phyloP scores from a whole-genome alignment of 108 stramenopile species.

The Asterionellopsis glacialis region DNA sequence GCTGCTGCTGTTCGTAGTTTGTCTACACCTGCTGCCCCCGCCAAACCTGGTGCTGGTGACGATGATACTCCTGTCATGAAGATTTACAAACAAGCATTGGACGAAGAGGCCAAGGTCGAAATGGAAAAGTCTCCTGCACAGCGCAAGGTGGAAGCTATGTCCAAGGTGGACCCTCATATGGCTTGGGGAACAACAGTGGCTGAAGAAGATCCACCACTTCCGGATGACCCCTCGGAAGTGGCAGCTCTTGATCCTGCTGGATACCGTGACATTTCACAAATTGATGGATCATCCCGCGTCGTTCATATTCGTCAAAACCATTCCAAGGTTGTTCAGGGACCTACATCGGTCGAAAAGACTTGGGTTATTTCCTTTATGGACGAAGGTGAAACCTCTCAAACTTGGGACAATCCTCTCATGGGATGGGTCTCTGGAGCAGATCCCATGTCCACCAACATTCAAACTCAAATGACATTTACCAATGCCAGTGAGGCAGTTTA shows the following conservation, averaged over 20 bases:
- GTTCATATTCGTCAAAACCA: slow-evolving; percentile 72
- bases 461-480: slow-evolving; percentile 69
- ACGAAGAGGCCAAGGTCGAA: slow-evolving; percentile 21
- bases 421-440: slow-evolving; percentile 92
- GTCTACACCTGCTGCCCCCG: no score
- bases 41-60: no score
- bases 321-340: slow-evolving; percentile 50
- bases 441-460: slow-evolving; percentile 76
- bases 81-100: slow-evolving; percentile 26
- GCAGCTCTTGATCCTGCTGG: slow-evolving; percentile 73
- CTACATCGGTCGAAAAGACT: slow-evolving; percentile 41
- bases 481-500: slow-evolving; percentile 86
- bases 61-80: slow-evolving; percentile 30
- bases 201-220: slow-evolving; percentile 45
- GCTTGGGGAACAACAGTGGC: slow-evolving; percentile 8
- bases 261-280: slow-evolving; percentile 30
- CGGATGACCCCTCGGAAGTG: slow-evolving; percentile 71
- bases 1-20: no score
- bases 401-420: slow-evolving; percentile 94
- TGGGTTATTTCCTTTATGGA: slow-evolving; percentile 84
- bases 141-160: slow-evolving; percentile 11
- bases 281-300: slow-evolving; percentile 59
- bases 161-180: slow-evolving; percentile 12
- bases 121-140: slow-evolving; percentile 9
- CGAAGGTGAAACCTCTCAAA: slow-evolving; percentile 58